Base-by-base conservation (phyloP, 1,139 yeast species). In the Yamadazyma songkhlaensis region DNA sequence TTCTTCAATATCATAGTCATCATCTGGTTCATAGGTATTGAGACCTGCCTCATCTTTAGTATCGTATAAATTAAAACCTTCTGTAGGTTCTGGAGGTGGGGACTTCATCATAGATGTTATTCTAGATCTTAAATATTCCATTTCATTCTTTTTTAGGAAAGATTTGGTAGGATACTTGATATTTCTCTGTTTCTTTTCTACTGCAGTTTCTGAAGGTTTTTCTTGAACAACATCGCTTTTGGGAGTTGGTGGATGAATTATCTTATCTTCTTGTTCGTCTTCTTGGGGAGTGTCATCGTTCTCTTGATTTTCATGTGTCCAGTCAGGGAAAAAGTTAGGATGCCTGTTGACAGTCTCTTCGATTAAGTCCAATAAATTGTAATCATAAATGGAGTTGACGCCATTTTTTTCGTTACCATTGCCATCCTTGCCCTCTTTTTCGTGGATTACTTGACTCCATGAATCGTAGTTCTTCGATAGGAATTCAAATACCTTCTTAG, bases 41-140 rank as follows among this genome's bases (percentile, higher is more conserved):
- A 67, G 53, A 0, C 73, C 73, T 40, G 59, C 67, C 44, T 68
- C 75, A 44, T 67, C 73, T 33, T 55, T 50, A n/a, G 70, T 62
- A 35, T 64, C 74, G 42, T 67, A 68, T 5, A 67, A 53, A 10
- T 65, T 57, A 39, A 67, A 66, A 2, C 72, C 72, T 24, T 46
- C 56, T 72, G 49, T 73, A 78, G 51, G 65, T 82, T 62, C 83
- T 62, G 0, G 92, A 89, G 53, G 96, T 75, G 62, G 89, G 96
- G 61, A 88, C 87, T 58, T 92, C 97, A 2, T 97, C 97, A 55
- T 84, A 84, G 58, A 85, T 74, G 20, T 92, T 84, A 34, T 90
- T 84, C 60, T 89, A 88, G 52, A 47, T 23, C 67, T 55, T 25
- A 65, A 51, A 39, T 57, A 60, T 33, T 62, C 63, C 39, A 65